phyloP scores from a whole-genome alignment of 2,329 filamentous ascomycete species.

The Chlorencoelia australis region DNA sequence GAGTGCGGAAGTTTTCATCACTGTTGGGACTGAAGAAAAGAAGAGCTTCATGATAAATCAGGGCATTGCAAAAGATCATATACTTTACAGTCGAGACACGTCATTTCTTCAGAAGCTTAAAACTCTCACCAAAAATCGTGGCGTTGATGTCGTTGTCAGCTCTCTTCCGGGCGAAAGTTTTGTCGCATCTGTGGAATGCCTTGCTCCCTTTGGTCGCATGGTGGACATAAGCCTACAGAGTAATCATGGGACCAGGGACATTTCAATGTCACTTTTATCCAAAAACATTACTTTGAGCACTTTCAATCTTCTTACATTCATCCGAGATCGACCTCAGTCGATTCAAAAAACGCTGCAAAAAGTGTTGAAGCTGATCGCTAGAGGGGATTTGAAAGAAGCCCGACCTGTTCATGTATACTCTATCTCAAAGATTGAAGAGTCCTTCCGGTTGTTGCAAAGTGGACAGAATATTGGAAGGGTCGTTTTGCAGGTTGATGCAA shows the following conservation, averaged over 20 bases:
- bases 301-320: neutral
- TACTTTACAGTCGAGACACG: constrained; percentile 1
- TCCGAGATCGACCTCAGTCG: neutral
- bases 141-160: constrained; percentile 3
- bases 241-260: too few relatives aligned
- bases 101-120: neutral
- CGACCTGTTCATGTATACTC: constrained; percentile 3
- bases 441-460: constrained; percentile 11
- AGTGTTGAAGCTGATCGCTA: neutral
- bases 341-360: neutral
- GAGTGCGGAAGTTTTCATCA: constrained; percentile 22
- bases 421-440: constrained; percentile 8
- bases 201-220: neutral
- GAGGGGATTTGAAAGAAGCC: neutral
- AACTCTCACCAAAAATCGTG: neutral
- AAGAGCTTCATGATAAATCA: too few relatives aligned
- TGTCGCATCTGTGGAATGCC: neutral
- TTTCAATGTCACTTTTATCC: neutral
- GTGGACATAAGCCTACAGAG: neutral
- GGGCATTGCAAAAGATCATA: neutral
- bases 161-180: neutral
- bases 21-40: constrained; percentile 24
- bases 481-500: constrained; percentile 1
- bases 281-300: neutral
- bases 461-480: constrained; percentile 13